A percentile compares a stretch with the other conserved stretches of the same genome.
phyloP scores from a whole-genome alignment of 1,284 basidiomycete genomes.

The Golubevia pallescens region DNA sequence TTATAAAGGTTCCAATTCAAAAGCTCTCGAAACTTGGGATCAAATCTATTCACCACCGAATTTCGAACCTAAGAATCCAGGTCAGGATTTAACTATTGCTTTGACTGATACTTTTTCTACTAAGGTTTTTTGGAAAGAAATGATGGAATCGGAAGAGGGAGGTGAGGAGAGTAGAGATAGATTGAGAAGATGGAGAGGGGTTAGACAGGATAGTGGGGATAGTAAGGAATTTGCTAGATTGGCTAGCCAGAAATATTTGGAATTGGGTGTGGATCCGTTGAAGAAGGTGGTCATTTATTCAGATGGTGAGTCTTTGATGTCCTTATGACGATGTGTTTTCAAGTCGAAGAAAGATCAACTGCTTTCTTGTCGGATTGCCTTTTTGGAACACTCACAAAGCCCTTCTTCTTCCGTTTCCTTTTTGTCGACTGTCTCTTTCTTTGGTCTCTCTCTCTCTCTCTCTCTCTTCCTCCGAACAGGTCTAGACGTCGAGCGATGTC shows the following conservation, averaged over 20 bases:
- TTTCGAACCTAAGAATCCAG: conserved; percentile 29
- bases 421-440: no score
- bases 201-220: conserved; percentile 59
- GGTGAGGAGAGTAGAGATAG: conserved; percentile 30
- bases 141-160: conserved; percentile 29
- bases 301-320: conserved; percentile 22
- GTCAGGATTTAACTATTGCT: conserved; percentile 58
- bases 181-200: conserved; percentile 39
- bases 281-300: conserved; percentile 57
- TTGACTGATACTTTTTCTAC: conserved; percentile 61
- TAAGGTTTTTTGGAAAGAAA: conserved; percentile 54
- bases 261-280: conserved; percentile 40
- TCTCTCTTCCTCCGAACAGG: no score
- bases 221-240: conserved; percentile 36
- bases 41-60: conserved; percentile 51
- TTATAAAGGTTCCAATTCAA: conserved; percentile 38
- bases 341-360: no score
- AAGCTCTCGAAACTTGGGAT: conserved; percentile 54
- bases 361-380: no score
- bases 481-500: conserved; percentile 39
- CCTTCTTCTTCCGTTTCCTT: no score
- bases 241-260: conserved; percentile 35
- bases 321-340: not conserved
- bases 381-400: no score
- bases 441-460: not conserved